phyloP scores from a whole-genome alignment of 176 grass and related monocot species.

The Ananas comosus region DNA sequence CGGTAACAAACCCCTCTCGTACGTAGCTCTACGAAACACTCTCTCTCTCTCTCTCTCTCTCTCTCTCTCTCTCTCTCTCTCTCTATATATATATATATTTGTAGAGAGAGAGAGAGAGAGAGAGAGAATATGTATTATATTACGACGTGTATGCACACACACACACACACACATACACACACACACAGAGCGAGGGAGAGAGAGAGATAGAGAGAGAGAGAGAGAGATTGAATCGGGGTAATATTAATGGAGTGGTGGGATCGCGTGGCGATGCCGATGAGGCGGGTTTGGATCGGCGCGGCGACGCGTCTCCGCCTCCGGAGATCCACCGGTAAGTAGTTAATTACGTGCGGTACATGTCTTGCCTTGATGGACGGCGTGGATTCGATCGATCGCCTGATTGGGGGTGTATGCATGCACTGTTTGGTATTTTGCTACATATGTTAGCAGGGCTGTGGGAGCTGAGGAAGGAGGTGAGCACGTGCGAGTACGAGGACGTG shows the following conservation, averaged over 20 bases:
- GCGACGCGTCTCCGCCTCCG: constrained; percentile 35
- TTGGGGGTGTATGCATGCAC: not conserved
- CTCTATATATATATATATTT: not conserved
- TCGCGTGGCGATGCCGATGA: constrained; percentile 11
- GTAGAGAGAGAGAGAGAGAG: not conserved
- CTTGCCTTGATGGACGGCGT: too few species aligned
- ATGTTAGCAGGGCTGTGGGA: constrained; percentile 27
- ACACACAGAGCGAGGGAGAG: too few species aligned
- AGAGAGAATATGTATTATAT: too few species aligned
- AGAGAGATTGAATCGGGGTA: not conserved
- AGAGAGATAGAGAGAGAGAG: too few species aligned
- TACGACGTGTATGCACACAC: too few species aligned
- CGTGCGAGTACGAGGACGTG: constrained; percentile 70
- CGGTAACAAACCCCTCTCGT: too few species aligned
- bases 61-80: too few species aligned
- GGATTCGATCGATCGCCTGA: not conserved
- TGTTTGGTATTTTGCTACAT: too few species aligned
- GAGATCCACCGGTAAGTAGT: constrained; percentile 26
- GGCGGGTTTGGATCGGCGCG: constrained; percentile 38
- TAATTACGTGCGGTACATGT: not conserved
- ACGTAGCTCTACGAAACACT: too few species aligned
- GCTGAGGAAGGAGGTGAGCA: constrained; percentile 47
- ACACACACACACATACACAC: too few species aligned
- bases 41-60: too few species aligned
- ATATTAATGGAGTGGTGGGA: not conserved